phyloP scores from a whole-genome alignment of 371 early-diverging fungal species.

The Zopfochytrium polystomum region DNA sequence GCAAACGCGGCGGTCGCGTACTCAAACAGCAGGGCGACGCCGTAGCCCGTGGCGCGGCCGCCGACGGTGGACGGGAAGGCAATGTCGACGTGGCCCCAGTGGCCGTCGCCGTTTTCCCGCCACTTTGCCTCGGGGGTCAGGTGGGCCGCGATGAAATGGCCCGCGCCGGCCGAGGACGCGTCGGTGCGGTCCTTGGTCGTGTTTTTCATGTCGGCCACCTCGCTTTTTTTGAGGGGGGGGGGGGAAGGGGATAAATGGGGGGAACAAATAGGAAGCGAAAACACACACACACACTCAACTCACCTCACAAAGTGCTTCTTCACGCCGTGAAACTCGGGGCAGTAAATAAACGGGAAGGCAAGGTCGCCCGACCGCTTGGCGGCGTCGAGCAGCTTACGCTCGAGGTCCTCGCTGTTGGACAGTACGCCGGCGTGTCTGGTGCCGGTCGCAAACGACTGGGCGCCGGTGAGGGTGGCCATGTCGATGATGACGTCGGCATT shows the following conservation, averaged over 20 bases:
- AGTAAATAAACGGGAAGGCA: slow-evolving; percentile 38
- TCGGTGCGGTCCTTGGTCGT: slow-evolving; percentile 45
- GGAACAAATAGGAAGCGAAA: background rate
- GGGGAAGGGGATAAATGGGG: background rate
- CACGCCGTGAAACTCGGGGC: slow-evolving; percentile 30
- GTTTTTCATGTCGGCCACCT: slow-evolving; percentile 50
- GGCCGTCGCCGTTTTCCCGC: slow-evolving; percentile 27
- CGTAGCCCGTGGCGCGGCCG: slow-evolving; percentile 19
- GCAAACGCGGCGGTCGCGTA: too few relatives aligned
- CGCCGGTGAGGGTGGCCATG: slow-evolving; percentile 55
- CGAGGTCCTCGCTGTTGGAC: slow-evolving; percentile 34
- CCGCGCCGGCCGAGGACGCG: slow-evolving; percentile 44
- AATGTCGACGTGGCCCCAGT: slow-evolving; percentile 41
- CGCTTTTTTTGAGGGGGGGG: slow-evolving; percentile 7
- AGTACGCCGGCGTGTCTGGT: slow-evolving; percentile 44
- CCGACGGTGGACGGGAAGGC: slow-evolving; percentile 18
- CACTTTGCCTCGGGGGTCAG: slow-evolving; percentile 34
- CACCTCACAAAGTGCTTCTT: slow-evolving; percentile 26
- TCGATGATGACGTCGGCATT: slow-evolving; percentile 42
- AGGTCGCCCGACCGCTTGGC: slow-evolving; percentile 44
- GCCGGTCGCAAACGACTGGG: slow-evolving; percentile 49
- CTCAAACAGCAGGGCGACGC: slow-evolving; percentile 26
- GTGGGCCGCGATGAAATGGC: slow-evolving; percentile 49
- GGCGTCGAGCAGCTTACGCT: slow-evolving; percentile 31
- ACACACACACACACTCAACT: too few relatives aligned